Evolutionary conservation across 345 rosid species (phyloP).

Genomic region (Erodium maritimum): DNA sequence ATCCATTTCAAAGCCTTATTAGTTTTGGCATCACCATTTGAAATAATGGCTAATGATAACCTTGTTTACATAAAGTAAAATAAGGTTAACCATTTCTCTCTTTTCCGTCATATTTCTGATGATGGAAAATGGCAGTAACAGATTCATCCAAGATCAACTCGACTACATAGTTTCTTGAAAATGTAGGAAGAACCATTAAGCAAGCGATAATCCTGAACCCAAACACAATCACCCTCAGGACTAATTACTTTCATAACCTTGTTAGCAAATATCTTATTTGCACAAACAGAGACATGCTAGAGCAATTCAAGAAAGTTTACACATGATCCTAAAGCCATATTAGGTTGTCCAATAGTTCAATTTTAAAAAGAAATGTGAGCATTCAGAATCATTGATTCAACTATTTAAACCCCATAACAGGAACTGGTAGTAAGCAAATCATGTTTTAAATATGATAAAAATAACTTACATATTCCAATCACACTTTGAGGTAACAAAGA

Average conservation of each 20-base stretch:
- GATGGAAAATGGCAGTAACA: slow-evolving; percentile 40
- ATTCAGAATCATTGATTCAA: neutral
- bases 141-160: slow-evolving; percentile 33
- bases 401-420: neutral
- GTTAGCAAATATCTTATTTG: slow-evolving; percentile 35
- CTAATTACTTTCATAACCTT: slow-evolving; percentile 32
- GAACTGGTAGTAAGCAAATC: neutral
- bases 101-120: slow-evolving; percentile 36
- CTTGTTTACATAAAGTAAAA: too few species aligned
- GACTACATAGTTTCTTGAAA: slow-evolving; percentile 27
- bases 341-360: neutral
- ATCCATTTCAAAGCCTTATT: too few species aligned
- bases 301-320: slow-evolving; percentile 39
- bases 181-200: slow-evolving; percentile 36
- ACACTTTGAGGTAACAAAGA: slow-evolving; percentile 88
- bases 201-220: slow-evolving; percentile 44
- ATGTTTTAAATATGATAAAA: neutral
- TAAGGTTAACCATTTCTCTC: too few species aligned
- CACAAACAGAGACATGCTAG: slow-evolving; percentile 33
- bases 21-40: too few species aligned
- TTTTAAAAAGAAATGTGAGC: neutral
- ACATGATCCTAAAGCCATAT: slow-evolving; percentile 51
- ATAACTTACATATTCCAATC: slow-evolving; percentile 80
- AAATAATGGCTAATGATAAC: too few species aligned
- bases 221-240: slow-evolving; percentile 29